Evolutionary conservation across 768 basidiomycete genomes (phyloP).

Genomic region (Lanmaoa pseudosensibilis): DNA sequence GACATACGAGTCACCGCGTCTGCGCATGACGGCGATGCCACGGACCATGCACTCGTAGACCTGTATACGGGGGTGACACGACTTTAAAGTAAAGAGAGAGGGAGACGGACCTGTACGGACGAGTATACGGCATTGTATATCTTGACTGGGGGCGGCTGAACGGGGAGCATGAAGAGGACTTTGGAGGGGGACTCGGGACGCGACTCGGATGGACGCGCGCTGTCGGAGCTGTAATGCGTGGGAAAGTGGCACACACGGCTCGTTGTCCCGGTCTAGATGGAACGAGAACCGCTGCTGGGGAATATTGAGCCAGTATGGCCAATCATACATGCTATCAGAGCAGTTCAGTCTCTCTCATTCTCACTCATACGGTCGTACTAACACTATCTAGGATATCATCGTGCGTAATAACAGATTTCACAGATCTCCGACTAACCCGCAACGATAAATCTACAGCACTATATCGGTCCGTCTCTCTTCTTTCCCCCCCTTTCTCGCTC

Average conservation of each 20-base stretch:
- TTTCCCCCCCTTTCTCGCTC: not conserved
- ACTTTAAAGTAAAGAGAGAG: not conserved
- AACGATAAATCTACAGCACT: no score
- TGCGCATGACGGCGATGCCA: conserved; percentile 97
- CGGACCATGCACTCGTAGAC: conserved; percentile 99
- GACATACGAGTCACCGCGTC: conserved; percentile 91
- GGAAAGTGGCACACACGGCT: conserved; percentile 2
- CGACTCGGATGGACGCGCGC: conserved; percentile 30
- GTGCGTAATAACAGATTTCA: no score
- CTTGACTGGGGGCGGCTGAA: conserved; percentile 60
- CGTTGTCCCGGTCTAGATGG: conserved; percentile 4
- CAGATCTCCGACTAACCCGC: no score
- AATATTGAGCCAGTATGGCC: conserved; percentile 77
- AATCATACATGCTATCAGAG: conserved; percentile 74
- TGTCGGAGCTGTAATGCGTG: conserved; percentile 37
- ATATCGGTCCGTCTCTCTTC: conserved; percentile 53
- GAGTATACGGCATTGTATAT: conserved; percentile 94
- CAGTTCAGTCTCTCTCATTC: conserved; percentile 38
- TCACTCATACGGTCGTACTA: no score
- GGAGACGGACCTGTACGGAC: conserved; percentile 67
- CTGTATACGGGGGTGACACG: conserved; percentile 34
- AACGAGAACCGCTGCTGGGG: conserved; percentile 42
- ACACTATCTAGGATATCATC: conserved; percentile 69
- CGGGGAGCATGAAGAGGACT: conserved; percentile 33
- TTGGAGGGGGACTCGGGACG: conserved; percentile 23